Evolutionary conservation across 2,329 filamentous ascomycete species (phyloP).

Genomic region (Penicillium crustosum): DNA sequence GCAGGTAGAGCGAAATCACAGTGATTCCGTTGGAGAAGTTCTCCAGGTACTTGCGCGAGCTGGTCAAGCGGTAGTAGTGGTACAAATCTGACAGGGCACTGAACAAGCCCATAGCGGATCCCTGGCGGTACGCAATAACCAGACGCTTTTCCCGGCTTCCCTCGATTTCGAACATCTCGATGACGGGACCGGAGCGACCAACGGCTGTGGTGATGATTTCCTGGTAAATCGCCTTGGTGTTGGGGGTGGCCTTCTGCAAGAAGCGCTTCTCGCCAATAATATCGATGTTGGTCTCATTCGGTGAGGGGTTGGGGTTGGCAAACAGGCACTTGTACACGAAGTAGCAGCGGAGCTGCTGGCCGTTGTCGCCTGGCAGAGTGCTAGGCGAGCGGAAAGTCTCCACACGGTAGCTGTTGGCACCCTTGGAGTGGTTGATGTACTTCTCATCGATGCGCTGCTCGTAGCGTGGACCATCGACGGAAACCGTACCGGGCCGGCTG

Average conservation of each 20-base stretch:
- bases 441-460: constrained; percentile 92
- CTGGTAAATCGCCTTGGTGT: constrained; percentile 95
- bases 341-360: constrained; percentile 90
- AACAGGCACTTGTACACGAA: constrained; percentile 98
- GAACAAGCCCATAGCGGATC: constrained; percentile 89
- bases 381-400: constrained; percentile 95
- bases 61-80: constrained; percentile 97
- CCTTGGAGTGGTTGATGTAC: constrained; percentile 79
- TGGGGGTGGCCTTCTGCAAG: constrained; percentile 89
- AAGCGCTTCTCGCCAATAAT: constrained; percentile 92
- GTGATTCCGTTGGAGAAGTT: constrained; percentile 99
- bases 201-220: constrained; percentile 88
- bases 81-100: constrained; percentile 93
- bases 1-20: constrained; percentile 92
- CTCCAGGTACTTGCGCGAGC: constrained; percentile 94
- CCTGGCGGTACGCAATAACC: constrained; percentile 90
- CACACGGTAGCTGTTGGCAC: constrained; percentile 78
- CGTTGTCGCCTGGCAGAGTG: constrained; percentile 69
- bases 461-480: constrained; percentile 78
- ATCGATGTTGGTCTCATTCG: constrained; percentile 83
- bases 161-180: constrained; percentile 96
- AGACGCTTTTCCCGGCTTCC: constrained; percentile 87
- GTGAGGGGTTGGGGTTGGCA: constrained; percentile 68
- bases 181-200: constrained; percentile 83
- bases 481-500: constrained; percentile 79